Evolutionary conservation across 1,284 basidiomycete species (phyloP), one percentile per base, ranked within the genome.

Genomic region (Fomitopsis betulina): DNA sequence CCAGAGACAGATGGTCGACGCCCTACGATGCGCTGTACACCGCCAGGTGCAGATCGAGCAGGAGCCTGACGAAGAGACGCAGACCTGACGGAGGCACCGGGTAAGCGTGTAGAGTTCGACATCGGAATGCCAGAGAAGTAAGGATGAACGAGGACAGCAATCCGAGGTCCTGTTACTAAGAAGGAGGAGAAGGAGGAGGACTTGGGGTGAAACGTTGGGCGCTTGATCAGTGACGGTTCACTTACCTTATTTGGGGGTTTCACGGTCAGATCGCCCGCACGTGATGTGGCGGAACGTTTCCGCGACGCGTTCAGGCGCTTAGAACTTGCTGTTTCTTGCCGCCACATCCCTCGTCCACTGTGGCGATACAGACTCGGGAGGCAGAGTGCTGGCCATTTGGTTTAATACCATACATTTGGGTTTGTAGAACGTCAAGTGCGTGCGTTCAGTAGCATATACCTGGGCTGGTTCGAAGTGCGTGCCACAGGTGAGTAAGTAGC

Each of bases 1-100:
- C 69, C 70, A 5, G 71, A 65, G 12, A 66, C 55, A 1, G 71
- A 72, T 1, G 70, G 65, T 13, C 69, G 61, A 10, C 69, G 65
- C 7, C 63, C 53, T 1, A 62, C 63, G 3, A 56, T 55, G 1
- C 66, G 61, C 25, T 58, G 51, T n/a, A 58, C 40, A 15, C 45
- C 42, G 0, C 55, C 45, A 8, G 67, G 63, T 2, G 62, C 38
- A 8, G 64, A 51, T 3, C 68, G 65, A 5, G 64, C 53, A 0
- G 68, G 65, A 38, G 66, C 62, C 12, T 61, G 45, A 33, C 65
- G 65, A n/a, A 62, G 56, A 21, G 55, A 40, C 3, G 65, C 55
- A 4, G 65, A 17, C 13, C 49, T 51, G 21, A 2, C 33, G 12
- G 45, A 12, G 10, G 25, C 45, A 30, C 27, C 8, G 13, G 45